Evolutionary conservation across 2,329 filamentous ascomycete species (phyloP), one percentile per base, ranked within the genome.

Genomic region (Fusarium nygamai): DNA sequence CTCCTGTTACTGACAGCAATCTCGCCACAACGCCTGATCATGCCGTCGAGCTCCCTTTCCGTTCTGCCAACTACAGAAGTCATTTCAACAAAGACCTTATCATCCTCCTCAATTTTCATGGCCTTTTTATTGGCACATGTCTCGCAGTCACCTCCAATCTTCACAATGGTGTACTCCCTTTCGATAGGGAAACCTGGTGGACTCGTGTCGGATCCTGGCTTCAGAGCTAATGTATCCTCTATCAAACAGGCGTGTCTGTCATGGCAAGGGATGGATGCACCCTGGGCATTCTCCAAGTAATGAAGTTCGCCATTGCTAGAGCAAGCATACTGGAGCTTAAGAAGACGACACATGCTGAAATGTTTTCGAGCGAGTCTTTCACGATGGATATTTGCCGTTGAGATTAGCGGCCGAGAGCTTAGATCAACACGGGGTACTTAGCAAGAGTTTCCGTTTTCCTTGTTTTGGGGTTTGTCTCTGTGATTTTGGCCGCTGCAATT

Each of bases 271-370:
- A 48, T 10, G 11, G 64, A 8, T 13, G 58, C 20, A n/a, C 24
- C 24, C 4, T 41, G 34, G 11, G 20, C 10, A 4, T 56, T 29
- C 14, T 41, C 34, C 14, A 29, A 6, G 24, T 31, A 56, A 41
- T 74, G 71, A 2, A 31, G 50, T 2, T 64, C n/a, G 2, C 24
- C 34, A 2, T 43, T 19, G 8, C 27, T 66, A 16, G 58, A 74
- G 31, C 71, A 74, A 22, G 41, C n/a, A 20, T 58, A 73, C 17
- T 73, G 67, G 13, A 74, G 44, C 48, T 61, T 60, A 29, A 71
- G 31, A 13, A 59, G 38, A 24, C 24, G 58, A 16, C 71, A 73
- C 71, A 73, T 74, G 11, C 29, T 54, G 66, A 24, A 7, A 6
- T 5, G 20, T 33, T 10, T 27, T 16, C 19, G 8, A 43, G 27